These are phyloP conservation scores for Nevesoporus exiguus DNA, from an alignment of 768 basidiomycete genomes.

Conservation along the genomic window DNA sequence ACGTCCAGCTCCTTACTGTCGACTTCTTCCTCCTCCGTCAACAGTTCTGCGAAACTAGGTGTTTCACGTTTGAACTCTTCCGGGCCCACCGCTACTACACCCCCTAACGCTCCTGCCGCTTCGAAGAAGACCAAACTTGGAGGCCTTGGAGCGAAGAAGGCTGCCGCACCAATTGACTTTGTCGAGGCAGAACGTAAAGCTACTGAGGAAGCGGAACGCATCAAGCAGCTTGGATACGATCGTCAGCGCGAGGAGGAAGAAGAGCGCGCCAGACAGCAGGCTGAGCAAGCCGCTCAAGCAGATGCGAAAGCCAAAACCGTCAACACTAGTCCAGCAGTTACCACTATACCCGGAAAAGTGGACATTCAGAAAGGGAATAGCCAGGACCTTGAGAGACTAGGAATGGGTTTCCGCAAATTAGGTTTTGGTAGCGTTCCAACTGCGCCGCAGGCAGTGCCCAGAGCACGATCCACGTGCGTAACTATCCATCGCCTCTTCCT, in stretches of 20 bases:
- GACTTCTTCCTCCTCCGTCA: constrained; percentile 31
- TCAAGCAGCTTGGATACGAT: constrained; percentile 91
- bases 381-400: constrained; percentile 53
- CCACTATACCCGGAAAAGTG: constrained; percentile 26
- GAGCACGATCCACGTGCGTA: constrained; percentile 39
- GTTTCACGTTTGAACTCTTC: constrained; percentile 43
- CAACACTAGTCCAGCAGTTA: constrained; percentile 21
- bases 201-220: constrained; percentile 85
- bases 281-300: constrained; percentile 40
- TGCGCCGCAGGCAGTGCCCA: constrained; percentile 50
- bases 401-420: constrained; percentile 72
- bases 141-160: constrained; percentile 82
- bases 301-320: constrained; percentile 31
- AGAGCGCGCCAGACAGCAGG: constrained; percentile 63
- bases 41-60: constrained; percentile 37
- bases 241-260: constrained; percentile 81
- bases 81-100: constrained; percentile 29
- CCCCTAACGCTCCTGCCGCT: constrained; percentile 30
- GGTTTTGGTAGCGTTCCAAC: constrained; percentile 84
- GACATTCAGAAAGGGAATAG: constrained; percentile 39
- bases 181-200: constrained; percentile 92
- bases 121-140: constrained; percentile 71
- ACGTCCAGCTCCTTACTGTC: constrained; percentile 63
- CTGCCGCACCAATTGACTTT: constrained; percentile 81
- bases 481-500: background rate